Evolutionary conservation across 2,329 filamentous ascomycete species (phyloP).

Genomic region (Camptophora hylomeconis): DNA sequence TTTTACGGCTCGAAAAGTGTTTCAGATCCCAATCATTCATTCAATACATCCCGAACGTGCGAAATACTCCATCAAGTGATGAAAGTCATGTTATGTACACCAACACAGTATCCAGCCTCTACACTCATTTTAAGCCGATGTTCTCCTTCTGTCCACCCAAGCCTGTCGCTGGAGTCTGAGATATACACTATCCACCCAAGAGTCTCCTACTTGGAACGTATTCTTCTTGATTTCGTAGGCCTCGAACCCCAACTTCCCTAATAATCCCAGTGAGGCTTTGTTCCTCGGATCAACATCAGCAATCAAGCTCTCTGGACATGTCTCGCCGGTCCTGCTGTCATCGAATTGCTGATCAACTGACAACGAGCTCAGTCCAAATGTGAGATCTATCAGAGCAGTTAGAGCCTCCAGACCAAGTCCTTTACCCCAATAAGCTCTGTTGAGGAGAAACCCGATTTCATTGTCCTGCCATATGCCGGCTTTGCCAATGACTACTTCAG

Average conservation of each 20-base stretch:
- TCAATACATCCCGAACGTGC: too few relatives aligned
- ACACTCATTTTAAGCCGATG: too few relatives aligned
- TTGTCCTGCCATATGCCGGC: constrained; percentile 9
- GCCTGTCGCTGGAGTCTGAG: constrained; percentile 5
- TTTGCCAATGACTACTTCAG: constrained; percentile 8
- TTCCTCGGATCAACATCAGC: constrained; percentile 11
- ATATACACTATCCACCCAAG: constrained; percentile 10
- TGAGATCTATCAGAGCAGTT: constrained; percentile 5
- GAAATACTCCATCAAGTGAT: too few relatives aligned
- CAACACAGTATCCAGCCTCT: too few relatives aligned
- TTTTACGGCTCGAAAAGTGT: neutral
- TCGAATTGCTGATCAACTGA: too few relatives aligned
- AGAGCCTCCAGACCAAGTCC: constrained; percentile 9
- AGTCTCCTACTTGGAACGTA: constrained; percentile 7
- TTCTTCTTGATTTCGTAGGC: constrained; percentile 5
- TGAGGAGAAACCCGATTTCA: constrained; percentile 11
- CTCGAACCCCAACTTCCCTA: constrained; percentile 9
- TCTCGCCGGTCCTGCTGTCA: too few relatives aligned
- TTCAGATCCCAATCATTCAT: too few relatives aligned
- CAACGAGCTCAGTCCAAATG: constrained; percentile 4
- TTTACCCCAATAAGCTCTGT: constrained; percentile 5
- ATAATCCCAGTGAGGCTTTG: constrained; percentile 4
- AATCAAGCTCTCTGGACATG: constrained; percentile 5
- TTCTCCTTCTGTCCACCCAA: too few relatives aligned
- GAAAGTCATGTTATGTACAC: too few relatives aligned